Conservation (phyloP, 2,329 filamentous ascomycete species). For the Scytalidium sp. region DNA sequence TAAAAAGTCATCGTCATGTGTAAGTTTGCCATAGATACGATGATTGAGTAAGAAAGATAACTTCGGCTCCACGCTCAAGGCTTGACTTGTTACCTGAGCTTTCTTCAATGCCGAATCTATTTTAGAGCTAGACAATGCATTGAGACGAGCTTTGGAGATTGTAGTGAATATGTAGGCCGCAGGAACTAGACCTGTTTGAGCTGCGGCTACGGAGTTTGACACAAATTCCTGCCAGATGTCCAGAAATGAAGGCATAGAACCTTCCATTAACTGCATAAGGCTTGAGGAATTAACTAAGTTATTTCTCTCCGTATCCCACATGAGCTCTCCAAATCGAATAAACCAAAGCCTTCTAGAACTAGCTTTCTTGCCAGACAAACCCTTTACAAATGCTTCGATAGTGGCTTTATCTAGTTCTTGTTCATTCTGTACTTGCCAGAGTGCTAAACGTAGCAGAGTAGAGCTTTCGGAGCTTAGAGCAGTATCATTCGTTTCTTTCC, state of each 20-base stretch:
- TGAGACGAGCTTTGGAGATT: constrained; percentile 53
- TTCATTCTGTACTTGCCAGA: constrained; percentile 58
- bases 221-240: constrained; percentile 75
- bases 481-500: constrained; percentile 86
- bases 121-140: constrained; percentile 51
- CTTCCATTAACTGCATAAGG: constrained; percentile 44
- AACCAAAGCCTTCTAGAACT: constrained; percentile 78
- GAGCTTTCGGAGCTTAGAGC: constrained; percentile 75
- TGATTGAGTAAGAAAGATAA: constrained; percentile 84
- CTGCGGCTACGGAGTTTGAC: constrained; percentile 73
- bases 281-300: constrained; percentile 43
- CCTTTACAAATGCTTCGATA: constrained; percentile 73
- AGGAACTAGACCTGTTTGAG: constrained; percentile 79
- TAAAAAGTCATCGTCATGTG: constrained; percentile 68
- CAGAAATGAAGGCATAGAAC: constrained; percentile 52
- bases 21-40: constrained; percentile 79
- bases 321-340: constrained; percentile 66
- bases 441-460: constrained; percentile 64
- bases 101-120: constrained; percentile 57
- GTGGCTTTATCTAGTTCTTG: constrained; percentile 62
- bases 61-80: constrained; percentile 70
- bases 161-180: constrained; percentile 73
- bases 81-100: constrained; percentile 60
- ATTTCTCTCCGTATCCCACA: constrained; percentile 54
- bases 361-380: constrained; percentile 80